phyloP scores from a whole-genome alignment of 106 monocot species.

The Allium sativum region DNA sequence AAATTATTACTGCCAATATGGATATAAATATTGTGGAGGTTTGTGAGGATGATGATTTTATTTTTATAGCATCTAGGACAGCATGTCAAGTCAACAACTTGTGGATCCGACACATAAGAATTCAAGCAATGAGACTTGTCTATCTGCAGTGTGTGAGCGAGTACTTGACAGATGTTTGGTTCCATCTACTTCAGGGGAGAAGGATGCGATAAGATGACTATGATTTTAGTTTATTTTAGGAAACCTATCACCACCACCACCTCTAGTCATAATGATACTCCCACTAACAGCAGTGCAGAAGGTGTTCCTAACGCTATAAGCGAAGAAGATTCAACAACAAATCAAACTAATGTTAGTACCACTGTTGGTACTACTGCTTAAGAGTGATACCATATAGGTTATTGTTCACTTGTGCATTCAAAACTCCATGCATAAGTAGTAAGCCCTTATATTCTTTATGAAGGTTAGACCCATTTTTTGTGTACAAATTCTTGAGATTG shows the following conservation, averaged over 20 bases:
- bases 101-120: conserved; percentile 78
- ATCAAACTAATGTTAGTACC: neutral
- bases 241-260: conserved; percentile 21
- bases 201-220: conserved; percentile 96
- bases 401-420: too few relatives aligned
- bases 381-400: too few relatives aligned
- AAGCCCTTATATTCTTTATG: too few relatives aligned
- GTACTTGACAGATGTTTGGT: conserved; percentile 86
- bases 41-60: conserved; percentile 85
- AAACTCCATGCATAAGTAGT: too few relatives aligned
- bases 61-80: conserved; percentile 83
- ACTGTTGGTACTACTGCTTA: too few relatives aligned
- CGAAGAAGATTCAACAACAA: neutral
- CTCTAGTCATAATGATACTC: neutral
- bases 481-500: too few relatives aligned
- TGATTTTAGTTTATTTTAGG: conserved; percentile 78
- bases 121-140: conserved; percentile 40
- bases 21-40: conserved; percentile 92
- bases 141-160: conserved; percentile 75
- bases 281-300: neutral
- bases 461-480: too few relatives aligned
- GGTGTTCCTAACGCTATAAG: neutral
- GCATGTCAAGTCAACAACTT: conserved; percentile 79
- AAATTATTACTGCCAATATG: conserved; percentile 82
- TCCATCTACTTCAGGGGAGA: conserved; percentile 62